phyloP scores from a whole-genome alignment of 176 grass and related monocot genomes.

The Triticum urartu region DNA sequence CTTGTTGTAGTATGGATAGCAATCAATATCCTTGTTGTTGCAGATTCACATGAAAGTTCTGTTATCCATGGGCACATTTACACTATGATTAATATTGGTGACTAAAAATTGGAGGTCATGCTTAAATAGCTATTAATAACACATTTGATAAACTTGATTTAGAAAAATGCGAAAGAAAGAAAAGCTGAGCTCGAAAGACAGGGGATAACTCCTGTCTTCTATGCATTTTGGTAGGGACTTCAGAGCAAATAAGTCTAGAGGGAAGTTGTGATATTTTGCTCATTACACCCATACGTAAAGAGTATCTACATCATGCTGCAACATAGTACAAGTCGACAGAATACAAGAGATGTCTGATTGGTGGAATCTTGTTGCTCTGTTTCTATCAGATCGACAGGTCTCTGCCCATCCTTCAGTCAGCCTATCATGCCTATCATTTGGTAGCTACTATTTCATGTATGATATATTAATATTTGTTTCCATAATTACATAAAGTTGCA shows the following conservation, averaged over 20 bases:
- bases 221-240: conserved; percentile 30
- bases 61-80: background rate
- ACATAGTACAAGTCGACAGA: background rate
- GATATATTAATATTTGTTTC: background rate
- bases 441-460: conserved; percentile 11
- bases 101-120: background rate
- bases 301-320: background rate
- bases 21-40: conserved; percentile 11
- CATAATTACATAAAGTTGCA: background rate
- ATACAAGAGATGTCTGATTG: background rate
- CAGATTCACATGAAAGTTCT: conserved; percentile 4
- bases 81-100: background rate
- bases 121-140: background rate
- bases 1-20: background rate
- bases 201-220: conserved; percentile 33
- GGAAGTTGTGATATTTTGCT: background rate
- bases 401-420: background rate
- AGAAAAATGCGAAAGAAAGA: background rate
- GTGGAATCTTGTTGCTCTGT: conserved; percentile 21
- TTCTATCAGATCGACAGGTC: conserved; percentile 16
- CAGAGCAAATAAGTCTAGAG: conserved; percentile 17
- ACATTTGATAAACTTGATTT: background rate
- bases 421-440: conserved; percentile 3
- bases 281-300: conserved; percentile 12
- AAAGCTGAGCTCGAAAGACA: conserved; percentile 1